A percentile compares a stretch with the other conserved stretches of the same genome.
Evolutionary conservation across 1,284 basidiomycete genomes (phyloP).

Genomic region (Mrakiaceae sp.): DNA sequence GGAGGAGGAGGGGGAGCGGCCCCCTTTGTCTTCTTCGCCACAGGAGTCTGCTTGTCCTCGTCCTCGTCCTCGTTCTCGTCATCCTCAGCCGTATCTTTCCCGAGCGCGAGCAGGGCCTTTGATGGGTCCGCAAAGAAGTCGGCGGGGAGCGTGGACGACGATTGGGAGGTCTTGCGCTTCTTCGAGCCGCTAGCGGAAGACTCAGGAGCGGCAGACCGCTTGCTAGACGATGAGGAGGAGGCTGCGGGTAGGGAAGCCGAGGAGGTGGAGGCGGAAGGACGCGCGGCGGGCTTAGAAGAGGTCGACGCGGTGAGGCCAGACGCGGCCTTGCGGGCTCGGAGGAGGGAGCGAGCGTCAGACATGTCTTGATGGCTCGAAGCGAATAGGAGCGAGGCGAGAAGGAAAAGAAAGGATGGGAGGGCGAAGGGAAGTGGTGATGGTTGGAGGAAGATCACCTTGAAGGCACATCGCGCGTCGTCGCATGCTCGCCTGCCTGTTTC

Average conservation of each 20-base stretch:
- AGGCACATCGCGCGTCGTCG: too few relatives aligned
- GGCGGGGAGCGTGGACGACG: background rate
- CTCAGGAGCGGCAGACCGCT: too few relatives aligned
- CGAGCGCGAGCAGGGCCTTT: conserved; percentile 2
- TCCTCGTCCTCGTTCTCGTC: background rate
- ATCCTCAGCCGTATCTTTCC: background rate
- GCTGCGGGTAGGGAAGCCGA: background rate
- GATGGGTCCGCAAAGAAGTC: conserved; percentile 10
- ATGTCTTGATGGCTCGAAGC: background rate
- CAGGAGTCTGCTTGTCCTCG: too few relatives aligned
- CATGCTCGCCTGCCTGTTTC: too few relatives aligned
- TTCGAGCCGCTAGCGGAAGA: too few relatives aligned
- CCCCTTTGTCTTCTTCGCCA: too few relatives aligned
- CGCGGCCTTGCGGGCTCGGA: conserved; percentile 6
- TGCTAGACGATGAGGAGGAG: background rate
- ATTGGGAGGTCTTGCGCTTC: too few relatives aligned
- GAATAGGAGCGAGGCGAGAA: too few relatives aligned
- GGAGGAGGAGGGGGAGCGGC: too few relatives aligned
- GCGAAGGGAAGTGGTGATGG: too few relatives aligned
- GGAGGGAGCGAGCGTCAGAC: conserved; percentile 9
- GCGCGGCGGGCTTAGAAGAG: background rate
- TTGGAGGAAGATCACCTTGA: too few relatives aligned
- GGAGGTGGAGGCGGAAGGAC: background rate
- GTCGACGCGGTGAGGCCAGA: background rate
- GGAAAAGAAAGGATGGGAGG: too few relatives aligned